Evolutionary conservation across 495 filamentous ascomycete genomes (phyloP).

Genomic region (Penicillium tannophilum): DNA sequence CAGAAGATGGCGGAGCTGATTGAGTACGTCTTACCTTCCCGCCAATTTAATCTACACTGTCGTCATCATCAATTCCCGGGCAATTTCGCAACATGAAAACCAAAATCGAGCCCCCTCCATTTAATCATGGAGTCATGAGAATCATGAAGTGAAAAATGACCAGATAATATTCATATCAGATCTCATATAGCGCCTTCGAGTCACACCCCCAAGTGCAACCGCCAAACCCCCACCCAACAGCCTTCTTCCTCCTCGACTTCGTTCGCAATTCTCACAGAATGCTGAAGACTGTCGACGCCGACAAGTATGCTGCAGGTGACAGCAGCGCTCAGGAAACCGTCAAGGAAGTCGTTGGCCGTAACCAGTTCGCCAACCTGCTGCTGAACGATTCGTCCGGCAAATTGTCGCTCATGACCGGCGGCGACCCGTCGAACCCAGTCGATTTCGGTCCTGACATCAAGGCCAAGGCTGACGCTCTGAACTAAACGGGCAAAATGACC

Average conservation of each 20-base stretch:
- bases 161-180: neutral
- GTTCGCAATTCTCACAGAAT: conserved; percentile 32
- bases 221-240: conserved; percentile 32
- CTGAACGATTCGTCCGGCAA: conserved; percentile 33
- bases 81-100: neutral
- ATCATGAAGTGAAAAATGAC: neutral
- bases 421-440: conserved; percentile 24
- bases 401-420: conserved; percentile 27
- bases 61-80: neutral
- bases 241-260: conserved; percentile 40
- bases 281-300: conserved; percentile 29
- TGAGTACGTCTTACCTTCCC: conserved; percentile 24
- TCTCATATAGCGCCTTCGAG: conserved; percentile 31
- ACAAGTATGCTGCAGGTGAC: conserved; percentile 30
- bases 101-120: neutral
- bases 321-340: conserved; percentile 12
- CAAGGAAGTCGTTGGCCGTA: conserved; percentile 33
- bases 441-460: conserved; percentile 35
- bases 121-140: too few relatives aligned
- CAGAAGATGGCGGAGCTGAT: conserved; percentile 31
- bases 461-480: conserved; percentile 22
- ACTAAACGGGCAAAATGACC: neutral
- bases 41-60: too few relatives aligned
- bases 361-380: conserved; percentile 30
- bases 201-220: conserved; percentile 34